phyloP scores from a whole-genome alignment of 306 rosid species.

The Dryas drummondii region DNA sequence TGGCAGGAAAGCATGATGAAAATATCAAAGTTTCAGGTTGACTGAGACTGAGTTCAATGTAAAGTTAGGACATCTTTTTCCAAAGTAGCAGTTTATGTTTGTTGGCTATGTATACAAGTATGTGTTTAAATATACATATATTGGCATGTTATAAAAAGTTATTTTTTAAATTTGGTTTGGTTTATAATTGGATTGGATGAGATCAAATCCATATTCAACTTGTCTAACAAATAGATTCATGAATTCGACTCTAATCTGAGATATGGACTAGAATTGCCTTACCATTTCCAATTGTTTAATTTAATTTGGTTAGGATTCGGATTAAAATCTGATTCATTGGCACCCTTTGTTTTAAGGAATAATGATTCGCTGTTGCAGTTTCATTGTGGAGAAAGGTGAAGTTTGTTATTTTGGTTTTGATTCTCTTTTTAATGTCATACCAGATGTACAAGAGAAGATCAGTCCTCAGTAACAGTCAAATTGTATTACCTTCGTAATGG shows the following conservation, averaged over 20 bases:
- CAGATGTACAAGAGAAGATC: constrained; percentile 88
- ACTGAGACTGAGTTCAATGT: background rate
- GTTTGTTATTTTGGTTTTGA: background rate
- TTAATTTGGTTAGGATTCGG: background rate
- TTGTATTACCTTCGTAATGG: constrained; percentile 82
- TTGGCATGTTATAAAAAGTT: too few relatives aligned
- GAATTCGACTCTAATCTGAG: background rate
- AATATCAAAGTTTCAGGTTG: background rate
- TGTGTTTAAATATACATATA: too few relatives aligned
- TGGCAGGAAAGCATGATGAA: background rate
- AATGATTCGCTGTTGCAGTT: background rate
- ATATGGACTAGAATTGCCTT: background rate
- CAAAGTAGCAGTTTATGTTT: too few relatives aligned
- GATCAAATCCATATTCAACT: background rate
- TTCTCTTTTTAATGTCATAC: background rate
- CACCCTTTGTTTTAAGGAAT: background rate
- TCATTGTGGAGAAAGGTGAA: background rate
- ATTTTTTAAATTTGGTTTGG: background rate
- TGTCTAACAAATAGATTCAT: background rate
- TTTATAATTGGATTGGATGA: background rate
- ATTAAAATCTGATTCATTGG: background rate
- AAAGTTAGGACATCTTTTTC: too few relatives aligned
- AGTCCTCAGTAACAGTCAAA: constrained; percentile 65
- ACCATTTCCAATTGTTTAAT: too few relatives aligned
- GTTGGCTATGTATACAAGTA: too few relatives aligned